Percentiles rank a stretch among this genome's conserved stretches.
These are phyloP conservation scores for Globisporangium polare DNA, from an alignment of 352 stramenopile genomes.

Conservation along the genomic window DNA sequence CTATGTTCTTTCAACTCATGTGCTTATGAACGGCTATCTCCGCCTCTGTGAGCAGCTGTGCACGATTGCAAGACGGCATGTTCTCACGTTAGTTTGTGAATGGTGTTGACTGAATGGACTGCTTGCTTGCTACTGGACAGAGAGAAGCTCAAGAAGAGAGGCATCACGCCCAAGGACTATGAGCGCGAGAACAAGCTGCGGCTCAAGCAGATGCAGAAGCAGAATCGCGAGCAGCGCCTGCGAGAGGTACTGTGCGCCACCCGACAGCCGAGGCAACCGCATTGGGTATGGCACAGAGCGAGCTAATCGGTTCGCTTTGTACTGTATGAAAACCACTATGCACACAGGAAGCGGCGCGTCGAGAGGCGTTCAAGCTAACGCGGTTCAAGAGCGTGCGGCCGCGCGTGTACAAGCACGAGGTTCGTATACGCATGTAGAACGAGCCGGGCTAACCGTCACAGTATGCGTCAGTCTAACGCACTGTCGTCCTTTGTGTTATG, in stretches of 20 bases:
- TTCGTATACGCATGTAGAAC: conserved; percentile 8
- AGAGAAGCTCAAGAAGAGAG: conserved; percentile 51
- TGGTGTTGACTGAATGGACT: too few species aligned
- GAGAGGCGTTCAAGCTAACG: conserved; percentile 59
- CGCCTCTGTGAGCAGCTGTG: neutral
- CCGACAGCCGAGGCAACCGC: neutral
- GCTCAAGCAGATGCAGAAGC: conserved; percentile 52
- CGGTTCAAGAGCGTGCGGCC: conserved; percentile 58
- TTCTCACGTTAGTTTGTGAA: neutral
- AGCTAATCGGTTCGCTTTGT: neutral
- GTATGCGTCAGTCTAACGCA: too few species aligned
- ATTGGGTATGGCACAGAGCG: neutral
- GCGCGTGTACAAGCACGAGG: conserved; percentile 41
- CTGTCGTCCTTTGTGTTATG: too few species aligned
- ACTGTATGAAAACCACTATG: neutral
- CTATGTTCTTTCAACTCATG: neutral
- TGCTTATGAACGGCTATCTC: neutral
- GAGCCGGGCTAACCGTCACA: too few species aligned
- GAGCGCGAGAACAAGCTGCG: conserved; percentile 62
- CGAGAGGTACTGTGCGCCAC: conserved; percentile 29
- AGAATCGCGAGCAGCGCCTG: conserved; percentile 49
- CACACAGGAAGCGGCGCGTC: conserved; percentile 28
- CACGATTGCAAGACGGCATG: neutral
- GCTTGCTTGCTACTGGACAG: conserved; percentile 18
- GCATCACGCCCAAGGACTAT: conserved; percentile 55